Evolutionary conservation across 164 flowering plant genomes (phyloP).

Genomic region (Cinnamomum chago): DNA sequence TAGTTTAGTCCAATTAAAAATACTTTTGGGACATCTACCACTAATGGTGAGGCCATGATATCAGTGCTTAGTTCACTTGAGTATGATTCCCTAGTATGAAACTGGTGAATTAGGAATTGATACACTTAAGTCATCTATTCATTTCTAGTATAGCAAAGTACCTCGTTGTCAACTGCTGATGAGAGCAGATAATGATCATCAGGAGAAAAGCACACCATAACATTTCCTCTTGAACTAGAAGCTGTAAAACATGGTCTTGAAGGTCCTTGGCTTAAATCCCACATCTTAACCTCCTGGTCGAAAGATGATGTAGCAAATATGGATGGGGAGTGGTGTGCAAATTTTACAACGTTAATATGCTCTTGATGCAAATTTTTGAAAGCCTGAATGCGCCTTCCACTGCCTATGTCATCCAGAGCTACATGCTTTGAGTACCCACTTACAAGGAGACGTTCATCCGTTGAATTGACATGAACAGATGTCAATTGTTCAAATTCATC

Average conservation of each 20-base stretch:
- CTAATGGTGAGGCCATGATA: no score
- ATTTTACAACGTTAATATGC: conserved; percentile 89
- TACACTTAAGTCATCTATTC: not conserved
- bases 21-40: no score
- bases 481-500: conserved; percentile 85
- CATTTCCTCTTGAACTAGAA: conserved; percentile 86
- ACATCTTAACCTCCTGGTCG: conserved; percentile 83
- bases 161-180: conserved; percentile 96
- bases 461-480: conserved; percentile 86
- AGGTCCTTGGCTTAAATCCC: conserved; percentile 83
- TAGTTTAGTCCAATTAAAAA: not conserved
- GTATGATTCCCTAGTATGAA: no score
- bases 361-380: conserved; percentile 72
- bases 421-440: conserved; percentile 84
- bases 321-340: conserved; percentile 76
- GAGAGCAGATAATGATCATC: conserved; percentile 86
- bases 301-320: conserved; percentile 87
- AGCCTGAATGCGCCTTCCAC: conserved; percentile 58
- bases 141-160: conserved; percentile 16
- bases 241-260: conserved; percentile 61
- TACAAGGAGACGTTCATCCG: conserved; percentile 73
- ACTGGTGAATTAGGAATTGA: no score
- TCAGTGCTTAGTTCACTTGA: no score
- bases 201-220: conserved; percentile 95
- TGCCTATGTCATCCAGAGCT: conserved; percentile 73